Conservation (phyloP, 2,329 filamentous ascomycete species). For the Fusarium acutatum region DNA sequence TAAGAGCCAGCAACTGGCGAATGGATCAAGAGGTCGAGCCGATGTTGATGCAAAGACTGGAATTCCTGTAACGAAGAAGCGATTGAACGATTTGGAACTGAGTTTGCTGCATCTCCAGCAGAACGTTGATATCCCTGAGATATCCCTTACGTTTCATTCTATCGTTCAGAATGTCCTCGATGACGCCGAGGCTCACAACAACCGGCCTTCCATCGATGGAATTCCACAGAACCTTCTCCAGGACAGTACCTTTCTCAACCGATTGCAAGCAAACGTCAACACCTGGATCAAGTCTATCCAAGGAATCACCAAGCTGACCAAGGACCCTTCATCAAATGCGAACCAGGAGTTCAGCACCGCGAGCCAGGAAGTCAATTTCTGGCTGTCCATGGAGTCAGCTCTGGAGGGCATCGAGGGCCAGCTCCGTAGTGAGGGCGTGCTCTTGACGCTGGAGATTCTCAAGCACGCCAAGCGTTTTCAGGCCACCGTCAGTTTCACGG, state of each 20-base stretch:
- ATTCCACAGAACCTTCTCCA: constrained; percentile 80
- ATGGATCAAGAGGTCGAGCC: constrained; percentile 74
- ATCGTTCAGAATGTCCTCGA: constrained; percentile 87
- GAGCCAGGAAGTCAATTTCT: constrained; percentile 98
- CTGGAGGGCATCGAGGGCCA: constrained; percentile 92
- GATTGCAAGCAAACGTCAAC: constrained; percentile 91
- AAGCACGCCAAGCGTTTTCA: constrained; percentile 98
- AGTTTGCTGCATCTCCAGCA: constrained; percentile 92
- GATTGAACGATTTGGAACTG: constrained; percentile 91
- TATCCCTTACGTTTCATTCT: constrained; percentile 87
- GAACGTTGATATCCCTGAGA: constrained; percentile 96
- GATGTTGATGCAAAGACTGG: constrained; percentile 93
- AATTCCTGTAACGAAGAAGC: constrained; percentile 96
- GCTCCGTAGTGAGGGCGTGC: constrained; percentile 86
- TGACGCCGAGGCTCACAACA: constrained; percentile 72
- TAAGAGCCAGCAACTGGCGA: constrained; percentile 75
- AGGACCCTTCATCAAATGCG: constrained; percentile 75
- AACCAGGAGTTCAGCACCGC: constrained; percentile 71
- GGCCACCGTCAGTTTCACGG: constrained; percentile 94
- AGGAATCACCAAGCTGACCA: constrained; percentile 91
- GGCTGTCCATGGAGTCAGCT: constrained; percentile 95
- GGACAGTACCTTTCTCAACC: constrained; percentile 93
- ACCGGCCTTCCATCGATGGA: constrained; percentile 78
- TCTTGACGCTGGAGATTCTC: constrained; percentile 90
- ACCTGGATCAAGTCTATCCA: constrained; percentile 99